A percentile compares a stretch with the other conserved stretches of the same genome.
Evolutionary conservation across 257 asterid species (phyloP).

Genomic region (Avicennia marina): DNA sequence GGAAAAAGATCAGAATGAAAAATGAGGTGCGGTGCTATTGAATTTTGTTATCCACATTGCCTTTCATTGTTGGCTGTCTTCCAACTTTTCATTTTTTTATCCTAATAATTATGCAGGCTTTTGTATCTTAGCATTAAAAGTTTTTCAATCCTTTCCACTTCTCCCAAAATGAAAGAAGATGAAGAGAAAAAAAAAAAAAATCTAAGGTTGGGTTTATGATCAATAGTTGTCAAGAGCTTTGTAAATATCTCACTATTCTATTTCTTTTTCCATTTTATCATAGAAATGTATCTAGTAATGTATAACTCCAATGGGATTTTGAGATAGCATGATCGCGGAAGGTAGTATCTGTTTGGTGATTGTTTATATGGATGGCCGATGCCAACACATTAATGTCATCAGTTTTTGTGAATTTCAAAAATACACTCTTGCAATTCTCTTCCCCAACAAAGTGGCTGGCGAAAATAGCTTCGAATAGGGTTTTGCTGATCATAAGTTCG

Average conservation of each 20-base stretch:
- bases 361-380: neutral
- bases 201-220: slow-evolving; percentile 18
- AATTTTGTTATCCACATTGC: slow-evolving; percentile 12
- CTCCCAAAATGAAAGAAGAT: slow-evolving; percentile 13
- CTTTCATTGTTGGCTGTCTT: slow-evolving; percentile 3
- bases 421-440: slow-evolving; percentile 3
- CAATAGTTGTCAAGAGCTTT: slow-evolving; percentile 22
- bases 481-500: neutral
- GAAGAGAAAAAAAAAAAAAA: slow-evolving; percentile 18
- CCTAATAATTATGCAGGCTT: slow-evolving; percentile 16
- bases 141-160: slow-evolving; percentile 11
- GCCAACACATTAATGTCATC: neutral
- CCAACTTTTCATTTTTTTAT: slow-evolving; percentile 9
- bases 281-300: slow-evolving; percentile 15
- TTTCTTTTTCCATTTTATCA: slow-evolving; percentile 15
- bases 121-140: slow-evolving; percentile 10
- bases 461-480: neutral
- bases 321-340: slow-evolving; percentile 6
- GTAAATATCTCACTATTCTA: slow-evolving; percentile 30
- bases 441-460: neutral
- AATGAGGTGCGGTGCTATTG: slow-evolving; percentile 23
- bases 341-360: neutral
- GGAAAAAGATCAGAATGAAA: neutral
- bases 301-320: slow-evolving; percentile 7
- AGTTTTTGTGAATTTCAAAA: neutral